Evolutionary conservation across 495 filamentous ascomycete species (phyloP), one percentile per base, ranked within the genome.

Genomic region (Aspergillus haitiensis): DNA sequence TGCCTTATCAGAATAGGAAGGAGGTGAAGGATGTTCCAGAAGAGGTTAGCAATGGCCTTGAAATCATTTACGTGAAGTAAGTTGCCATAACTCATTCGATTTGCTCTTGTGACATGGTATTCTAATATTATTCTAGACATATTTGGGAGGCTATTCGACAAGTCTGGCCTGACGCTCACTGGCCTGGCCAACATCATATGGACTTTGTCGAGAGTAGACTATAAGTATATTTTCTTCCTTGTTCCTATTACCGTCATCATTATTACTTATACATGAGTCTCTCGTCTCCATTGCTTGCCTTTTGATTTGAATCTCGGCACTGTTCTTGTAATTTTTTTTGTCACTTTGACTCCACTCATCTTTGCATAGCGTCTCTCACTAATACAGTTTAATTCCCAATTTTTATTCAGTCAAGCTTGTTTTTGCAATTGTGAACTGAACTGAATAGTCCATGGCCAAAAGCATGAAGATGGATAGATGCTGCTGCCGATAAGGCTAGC

Each of bases 21-120:
- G 95, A 99, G 69, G 88, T 90, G 60, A 91, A 89, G 75, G 93
- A 98, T 68, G 79, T 98, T 21, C 94, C 95, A 4, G 79, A 88
- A 67, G 94, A 99, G 75, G 94, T 98, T 27, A 89, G 82, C 72
- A 82, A 91, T 61, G 92, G 92, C 0, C 70, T 99, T 59, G 85
- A 92, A 68, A 97, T 99, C 69, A 81, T 96, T 48, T 89, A 88
- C 76, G 91, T 98, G 63, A 81, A 81, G 90, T 93, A 85, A 74
- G 88, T 76, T 13, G 9, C 8, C 9, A n/a, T n/a, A 40, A 3
- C 34, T 32, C 13, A 15, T 32, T 42, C 36, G 44, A 21, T 59
- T 15, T 58, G 3, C 3, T 35, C 52, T 21, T 47, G 8, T 47
- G 35, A 11, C n/a, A 21, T 21, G 35, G 13, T 48, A 47, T 46